Evolutionary conservation across 257 asterid species (phyloP).

Genomic region (Thymus mandschuricus): DNA sequence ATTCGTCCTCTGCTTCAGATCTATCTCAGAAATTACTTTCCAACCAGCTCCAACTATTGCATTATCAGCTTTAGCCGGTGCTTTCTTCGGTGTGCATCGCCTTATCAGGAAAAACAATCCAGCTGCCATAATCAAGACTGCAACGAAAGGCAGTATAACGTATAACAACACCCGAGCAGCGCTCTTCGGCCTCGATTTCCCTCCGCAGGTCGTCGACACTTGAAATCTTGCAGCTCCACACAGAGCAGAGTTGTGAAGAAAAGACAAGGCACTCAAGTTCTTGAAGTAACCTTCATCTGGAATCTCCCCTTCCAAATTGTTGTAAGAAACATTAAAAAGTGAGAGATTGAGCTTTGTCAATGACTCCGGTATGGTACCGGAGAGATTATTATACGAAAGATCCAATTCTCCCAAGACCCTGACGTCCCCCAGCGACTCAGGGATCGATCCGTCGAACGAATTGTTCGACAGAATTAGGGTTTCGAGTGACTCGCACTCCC

Average conservation of each 20-base stretch:
- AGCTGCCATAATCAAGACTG: background rate
- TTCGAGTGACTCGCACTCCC: background rate
- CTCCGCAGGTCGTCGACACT: background rate
- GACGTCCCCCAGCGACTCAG: background rate
- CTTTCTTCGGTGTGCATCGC: background rate
- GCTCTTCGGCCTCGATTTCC: background rate
- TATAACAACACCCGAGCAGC: background rate
- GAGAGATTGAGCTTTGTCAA: background rate
- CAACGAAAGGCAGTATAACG: background rate
- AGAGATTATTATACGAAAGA: background rate
- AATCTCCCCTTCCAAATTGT: constrained; percentile 7
- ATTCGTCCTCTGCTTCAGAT: background rate
- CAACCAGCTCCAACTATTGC: background rate
- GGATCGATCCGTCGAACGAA: background rate
- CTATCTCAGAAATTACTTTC: constrained; percentile 19
- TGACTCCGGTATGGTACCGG: background rate
- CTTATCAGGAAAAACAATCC: background rate
- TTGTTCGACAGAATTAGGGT: background rate
- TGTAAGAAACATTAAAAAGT: background rate
- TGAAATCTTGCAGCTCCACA: background rate
- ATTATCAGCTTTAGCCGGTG: background rate
- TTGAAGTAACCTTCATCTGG: background rate
- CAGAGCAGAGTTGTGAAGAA: constrained; percentile 4
- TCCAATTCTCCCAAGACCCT: background rate
- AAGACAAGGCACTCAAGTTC: background rate